Evolutionary conservation across 345 rosid species (phyloP), one percentile per base, ranked within the genome.

Genomic region (Salix caprea): DNA sequence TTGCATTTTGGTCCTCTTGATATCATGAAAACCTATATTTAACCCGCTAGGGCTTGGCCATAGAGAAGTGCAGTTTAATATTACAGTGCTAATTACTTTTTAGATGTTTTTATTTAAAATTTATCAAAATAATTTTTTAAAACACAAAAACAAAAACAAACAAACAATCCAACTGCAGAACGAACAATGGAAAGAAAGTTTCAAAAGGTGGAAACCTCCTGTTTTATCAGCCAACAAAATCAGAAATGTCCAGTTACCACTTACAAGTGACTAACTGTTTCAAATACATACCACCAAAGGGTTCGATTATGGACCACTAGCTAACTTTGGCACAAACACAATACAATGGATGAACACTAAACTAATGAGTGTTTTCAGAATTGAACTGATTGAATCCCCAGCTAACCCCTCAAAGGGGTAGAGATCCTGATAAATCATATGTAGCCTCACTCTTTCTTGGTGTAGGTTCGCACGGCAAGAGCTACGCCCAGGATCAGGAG

Each of bases 401-500:
- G 21, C 67, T 67, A 56, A 36, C 14, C 70, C 75, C 62, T 24
- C 30, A 1, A 52, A 58, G 40, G 21, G 30, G 77, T 52, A 8
- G 46, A 12, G 6, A 24, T 70, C 39, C 72, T 40, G 65, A 69
- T 64, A 61, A 77, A 58, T 3, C 16, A 74, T 58, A 5, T 0
- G 37, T 36, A 71, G 64, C 23, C 21, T 64, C 87, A 88, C 48
- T 95, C 98, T 86, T 96, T 91, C 88, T 92, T 96, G 81, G 98
- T 92, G 86, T 77, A 93, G 39, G 86, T 80, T 50, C 97, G 92
- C 18, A 92, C 96, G 0, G 80, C 86, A 44, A 93, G 74, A 56
- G 99, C 98, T 67, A 93, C 77, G 26, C 96, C 98, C 86, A 96
- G 77, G 74, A 96, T 92, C 80, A 93, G 39, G 76, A 96, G 87